A percentile compares a stretch with the other conserved stretches of the same genome.
phyloP scores from a whole-genome alignment of 352 stramenopile genomes.

The Pythium rhizo-oryzae region DNA sequence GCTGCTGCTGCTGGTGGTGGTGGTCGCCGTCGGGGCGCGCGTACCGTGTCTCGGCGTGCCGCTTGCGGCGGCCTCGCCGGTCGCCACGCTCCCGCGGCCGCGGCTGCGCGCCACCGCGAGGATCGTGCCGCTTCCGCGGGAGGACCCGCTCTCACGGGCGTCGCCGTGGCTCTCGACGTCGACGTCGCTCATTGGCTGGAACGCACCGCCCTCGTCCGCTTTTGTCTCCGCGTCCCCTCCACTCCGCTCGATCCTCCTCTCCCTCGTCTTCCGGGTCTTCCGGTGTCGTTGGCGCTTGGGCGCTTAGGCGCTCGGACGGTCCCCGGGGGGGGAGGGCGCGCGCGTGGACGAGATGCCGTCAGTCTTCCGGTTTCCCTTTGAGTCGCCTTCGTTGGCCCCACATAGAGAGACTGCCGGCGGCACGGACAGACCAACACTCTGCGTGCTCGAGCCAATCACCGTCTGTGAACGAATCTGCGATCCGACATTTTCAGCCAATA shows the following conservation, averaged over 20 bases:
- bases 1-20: too few species aligned
- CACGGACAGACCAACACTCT: conserved; percentile 22
- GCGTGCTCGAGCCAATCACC: conserved; percentile 9
- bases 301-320: too few species aligned
- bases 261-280: too few species aligned
- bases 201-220: too few species aligned
- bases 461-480: not conserved
- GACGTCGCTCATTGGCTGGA: not conserved
- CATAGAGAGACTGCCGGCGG: conserved; percentile 6
- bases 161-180: not conserved
- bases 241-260: too few species aligned
- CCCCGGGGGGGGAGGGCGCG: too few species aligned
- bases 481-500: conserved; percentile 21
- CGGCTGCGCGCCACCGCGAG: conserved; percentile 14
- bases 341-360: not conserved
- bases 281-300: too few species aligned
- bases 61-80: too few species aligned
- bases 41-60: not conserved
- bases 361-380: not conserved
- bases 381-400: conserved; percentile 8
- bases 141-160: not conserved
- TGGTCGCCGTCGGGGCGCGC: not conserved
- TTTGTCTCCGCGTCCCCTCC: too few species aligned
- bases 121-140: not conserved
- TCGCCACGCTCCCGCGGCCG: not conserved